Conservation (phyloP, 129 eudicot genomes). For the Oenanthe sinensis region DNA sequence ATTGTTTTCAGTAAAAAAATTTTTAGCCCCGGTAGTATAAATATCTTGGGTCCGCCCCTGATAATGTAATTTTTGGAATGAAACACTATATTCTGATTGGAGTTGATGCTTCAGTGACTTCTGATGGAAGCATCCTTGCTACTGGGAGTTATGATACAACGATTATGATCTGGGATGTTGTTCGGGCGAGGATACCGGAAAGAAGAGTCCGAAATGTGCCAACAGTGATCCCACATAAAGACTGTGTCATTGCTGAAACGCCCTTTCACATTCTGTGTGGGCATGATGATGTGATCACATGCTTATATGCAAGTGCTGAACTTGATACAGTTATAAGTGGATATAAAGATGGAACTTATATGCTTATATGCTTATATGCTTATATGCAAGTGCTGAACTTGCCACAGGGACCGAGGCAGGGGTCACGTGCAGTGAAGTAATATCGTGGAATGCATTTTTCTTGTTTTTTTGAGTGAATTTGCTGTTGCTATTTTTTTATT, state of each 20-base stretch:
- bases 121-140: conserved; percentile 88
- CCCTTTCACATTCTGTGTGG: conserved; percentile 93
- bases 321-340: conserved; percentile 94
- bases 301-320: conserved; percentile 67
- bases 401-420: too few relatives aligned
- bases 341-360: conserved; percentile 94
- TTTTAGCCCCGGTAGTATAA: too few relatives aligned
- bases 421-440: too few relatives aligned
- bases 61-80: too few relatives aligned
- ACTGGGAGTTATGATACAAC: conserved; percentile 96
- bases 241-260: conserved; percentile 54
- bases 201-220: conserved; percentile 45
- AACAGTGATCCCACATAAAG: conserved; percentile 49
- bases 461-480: too few relatives aligned
- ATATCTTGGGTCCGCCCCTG: too few relatives aligned
- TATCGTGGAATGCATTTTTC: too few relatives aligned
- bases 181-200: conserved; percentile 50
- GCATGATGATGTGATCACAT: conserved; percentile 87
- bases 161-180: conserved; percentile 89
- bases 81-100: conserved; percentile 7
- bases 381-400: too few relatives aligned
- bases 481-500: too few relatives aligned
- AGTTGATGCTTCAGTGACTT: conserved; percentile 47
- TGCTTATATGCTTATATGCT: too few relatives aligned
- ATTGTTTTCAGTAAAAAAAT: too few relatives aligned